Base-by-base conservation (phyloP, 2,329 filamentous ascomycete genomes). In the Aureobasidium uvarum region DNA sequence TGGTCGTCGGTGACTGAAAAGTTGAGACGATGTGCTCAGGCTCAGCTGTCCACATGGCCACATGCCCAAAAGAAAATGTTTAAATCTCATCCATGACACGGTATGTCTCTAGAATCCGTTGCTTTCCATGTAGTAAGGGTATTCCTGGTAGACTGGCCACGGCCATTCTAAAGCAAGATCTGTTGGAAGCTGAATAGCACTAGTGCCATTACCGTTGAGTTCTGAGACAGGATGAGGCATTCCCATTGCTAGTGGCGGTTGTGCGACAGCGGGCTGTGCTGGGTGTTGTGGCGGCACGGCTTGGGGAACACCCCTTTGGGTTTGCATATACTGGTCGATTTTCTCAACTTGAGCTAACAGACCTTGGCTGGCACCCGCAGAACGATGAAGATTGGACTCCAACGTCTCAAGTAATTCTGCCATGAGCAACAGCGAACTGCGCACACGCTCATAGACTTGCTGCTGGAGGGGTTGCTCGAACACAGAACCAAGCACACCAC, bases 401-500 rank as follows among this genome's bases (percentile, higher is more conserved):
- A 83, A 74, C 25, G 73, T 77, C 62, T 77, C 74, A 11, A 83
- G 75, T 2, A 83, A 75, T 60, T 80, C 76, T n/a, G 79, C 81
- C 73, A 83, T 77, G 59, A 75, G 74, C 11, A 78, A 72, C 69
- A 82, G 70, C 31, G 81, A 72, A 20, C 71, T 71, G 43, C 80
- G 74, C 25, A 82, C 77, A 41, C 77, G 73, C 36, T 74, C 71
- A 67, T 81, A 82, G 1, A 74, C 74, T 39, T 71, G 70, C 67
- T 81, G 78, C 25, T 74, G 77, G 18, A 82, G 68, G 28, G 74
- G 74, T 5, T 76, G 76, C 64, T 80, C 80, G 67, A 83, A 77
- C 33, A 81, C 78, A 7, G 77, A 78, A n/a, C 79, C 79, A 14
- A 84, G 75, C 51, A 83, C 80, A 1, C 77, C 74, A 6, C 81